Evolutionary conservation across 352 stramenopile species (phyloP).

Genomic region (Pythium grandisporangium): DNA sequence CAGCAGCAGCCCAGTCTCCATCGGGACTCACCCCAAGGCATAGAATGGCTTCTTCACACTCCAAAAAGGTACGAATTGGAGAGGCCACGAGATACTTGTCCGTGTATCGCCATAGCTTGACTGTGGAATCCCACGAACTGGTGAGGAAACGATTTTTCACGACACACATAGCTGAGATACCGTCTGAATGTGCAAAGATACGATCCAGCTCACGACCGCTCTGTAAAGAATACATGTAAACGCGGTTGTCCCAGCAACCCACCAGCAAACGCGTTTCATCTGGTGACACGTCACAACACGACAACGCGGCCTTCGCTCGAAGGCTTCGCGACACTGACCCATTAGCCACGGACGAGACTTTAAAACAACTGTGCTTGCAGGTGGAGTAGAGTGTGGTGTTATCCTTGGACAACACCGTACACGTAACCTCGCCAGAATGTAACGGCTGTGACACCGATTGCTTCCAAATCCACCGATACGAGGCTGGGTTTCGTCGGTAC

Average conservation of each 20-base stretch:
- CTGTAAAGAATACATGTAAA: slow-evolving; percentile 66
- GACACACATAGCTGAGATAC: slow-evolving; percentile 60
- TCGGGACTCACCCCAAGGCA: slow-evolving; percentile 60
- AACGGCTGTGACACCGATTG: slow-evolving; percentile 22
- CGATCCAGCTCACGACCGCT: slow-evolving; percentile 51
- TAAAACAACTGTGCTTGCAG: slow-evolving; percentile 60
- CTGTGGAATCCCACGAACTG: slow-evolving; percentile 69
- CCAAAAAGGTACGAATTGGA: slow-evolving; percentile 41
- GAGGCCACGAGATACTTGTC: slow-evolving; percentile 33
- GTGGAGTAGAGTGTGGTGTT: slow-evolving; percentile 43
- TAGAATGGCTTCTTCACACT: slow-evolving; percentile 55
- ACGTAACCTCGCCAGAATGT: slow-evolving; percentile 61
- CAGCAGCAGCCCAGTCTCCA: slow-evolving; percentile 32
- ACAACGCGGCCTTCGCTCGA: slow-evolving; percentile 27
- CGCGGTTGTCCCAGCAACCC: slow-evolving; percentile 62
- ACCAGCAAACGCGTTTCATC: slow-evolving; percentile 54
- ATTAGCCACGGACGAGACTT: slow-evolving; percentile 28
- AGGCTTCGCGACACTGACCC: slow-evolving; percentile 19
- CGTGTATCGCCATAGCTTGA: slow-evolving; percentile 73
- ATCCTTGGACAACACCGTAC: slow-evolving; percentile 42
- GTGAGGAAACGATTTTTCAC: slow-evolving; percentile 48
- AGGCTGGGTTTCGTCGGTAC: slow-evolving; percentile 10
- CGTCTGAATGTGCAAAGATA: slow-evolving; percentile 51
- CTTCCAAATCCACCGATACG: slow-evolving; percentile 41
- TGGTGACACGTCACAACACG: slow-evolving; percentile 59